Evolutionary conservation across 2,329 filamentous ascomycete species (phyloP).

Genomic region (Venturia effusa): DNA sequence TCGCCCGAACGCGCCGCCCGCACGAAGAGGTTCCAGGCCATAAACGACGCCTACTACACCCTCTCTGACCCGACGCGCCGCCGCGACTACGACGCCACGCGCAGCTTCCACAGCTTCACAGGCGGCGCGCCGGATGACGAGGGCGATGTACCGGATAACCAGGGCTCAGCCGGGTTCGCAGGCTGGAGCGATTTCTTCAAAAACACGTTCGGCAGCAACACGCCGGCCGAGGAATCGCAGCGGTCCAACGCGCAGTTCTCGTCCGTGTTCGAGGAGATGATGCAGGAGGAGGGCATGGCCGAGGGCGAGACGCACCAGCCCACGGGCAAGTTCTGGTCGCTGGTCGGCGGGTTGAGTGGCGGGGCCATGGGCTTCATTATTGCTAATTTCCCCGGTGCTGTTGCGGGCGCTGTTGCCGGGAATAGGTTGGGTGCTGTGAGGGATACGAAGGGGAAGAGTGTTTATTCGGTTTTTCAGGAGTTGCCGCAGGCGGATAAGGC

Average conservation of each 20-base stretch:
- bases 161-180: slow-evolving; percentile 46
- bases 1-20: slow-evolving; percentile 72
- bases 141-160: slow-evolving; percentile 37
- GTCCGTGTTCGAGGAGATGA: slow-evolving; percentile 47
- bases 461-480: slow-evolving; percentile 85
- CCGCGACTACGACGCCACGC: slow-evolving; percentile 72
- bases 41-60: slow-evolving; percentile 89
- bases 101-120: slow-evolving; percentile 41
- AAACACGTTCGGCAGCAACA: slow-evolving; percentile 17
- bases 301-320: slow-evolving; percentile 50
- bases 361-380: slow-evolving; percentile 91
- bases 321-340: slow-evolving; percentile 72
- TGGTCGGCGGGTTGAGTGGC: slow-evolving; percentile 77
- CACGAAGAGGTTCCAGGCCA: slow-evolving; percentile 81
- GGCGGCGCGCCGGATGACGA: slow-evolving; percentile 28
- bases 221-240: slow-evolving; percentile 2
- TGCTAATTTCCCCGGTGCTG: slow-evolving; percentile 76
- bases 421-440: slow-evolving; percentile 84
- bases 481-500: slow-evolving; percentile 75
- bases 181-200: slow-evolving; percentile 65
- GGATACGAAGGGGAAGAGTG: slow-evolving; percentile 87
- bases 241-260: slow-evolving; percentile 59
- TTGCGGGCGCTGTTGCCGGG: slow-evolving; percentile 85
- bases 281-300: slow-evolving; percentile 53
- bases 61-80: slow-evolving; percentile 70